phyloP scores from a whole-genome alignment of 768 basidiomycete genomes.

The Lactarius psammicola region DNA sequence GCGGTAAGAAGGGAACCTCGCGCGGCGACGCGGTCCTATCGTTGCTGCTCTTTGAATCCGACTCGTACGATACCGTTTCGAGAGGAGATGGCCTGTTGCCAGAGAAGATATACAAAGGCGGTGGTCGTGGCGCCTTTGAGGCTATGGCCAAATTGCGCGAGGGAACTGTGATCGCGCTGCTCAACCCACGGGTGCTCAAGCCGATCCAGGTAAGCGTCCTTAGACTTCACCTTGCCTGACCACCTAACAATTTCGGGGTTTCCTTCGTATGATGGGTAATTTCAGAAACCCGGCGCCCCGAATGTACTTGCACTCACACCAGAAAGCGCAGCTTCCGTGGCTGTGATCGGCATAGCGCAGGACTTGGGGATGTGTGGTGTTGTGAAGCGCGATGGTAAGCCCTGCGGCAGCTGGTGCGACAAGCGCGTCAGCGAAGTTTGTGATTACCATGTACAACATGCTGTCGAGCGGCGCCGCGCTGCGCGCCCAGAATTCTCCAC shows the following conservation, averaged over 20 bases:
- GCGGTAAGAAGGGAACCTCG: conserved; percentile 55
- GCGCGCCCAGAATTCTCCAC: conserved; percentile 82
- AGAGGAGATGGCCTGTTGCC: conserved; percentile 50
- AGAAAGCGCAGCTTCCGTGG: conserved; percentile 72
- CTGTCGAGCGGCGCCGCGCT: conserved; percentile 71
- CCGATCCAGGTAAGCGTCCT: conserved; percentile 65
- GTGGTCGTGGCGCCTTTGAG: conserved; percentile 92
- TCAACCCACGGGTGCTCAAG: conserved; percentile 85
- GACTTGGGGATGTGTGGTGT: conserved; percentile 88
- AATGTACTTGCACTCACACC: conserved; percentile 90
- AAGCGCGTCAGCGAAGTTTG: conserved; percentile 83
- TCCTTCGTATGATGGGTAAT: not conserved
- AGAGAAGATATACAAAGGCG: conserved; percentile 76
- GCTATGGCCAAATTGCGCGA: conserved; percentile 79
- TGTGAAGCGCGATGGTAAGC: conserved; percentile 71
- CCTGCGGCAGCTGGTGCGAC: conserved; percentile 89
- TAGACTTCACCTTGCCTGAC: not conserved
- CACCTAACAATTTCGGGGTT: not conserved
- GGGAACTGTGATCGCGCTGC: conserved; percentile 85
- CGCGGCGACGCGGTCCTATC: conserved; percentile 83
- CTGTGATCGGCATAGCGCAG: conserved; percentile 79
- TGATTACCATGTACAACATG: conserved; percentile 86
- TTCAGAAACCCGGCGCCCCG: conserved; percentile 56
- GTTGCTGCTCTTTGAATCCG: conserved; percentile 86
- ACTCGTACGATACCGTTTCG: conserved; percentile 58